phyloP scores from a whole-genome alignment of 169 alveolate genomes.

The Amoebophrya sp. region DNA sequence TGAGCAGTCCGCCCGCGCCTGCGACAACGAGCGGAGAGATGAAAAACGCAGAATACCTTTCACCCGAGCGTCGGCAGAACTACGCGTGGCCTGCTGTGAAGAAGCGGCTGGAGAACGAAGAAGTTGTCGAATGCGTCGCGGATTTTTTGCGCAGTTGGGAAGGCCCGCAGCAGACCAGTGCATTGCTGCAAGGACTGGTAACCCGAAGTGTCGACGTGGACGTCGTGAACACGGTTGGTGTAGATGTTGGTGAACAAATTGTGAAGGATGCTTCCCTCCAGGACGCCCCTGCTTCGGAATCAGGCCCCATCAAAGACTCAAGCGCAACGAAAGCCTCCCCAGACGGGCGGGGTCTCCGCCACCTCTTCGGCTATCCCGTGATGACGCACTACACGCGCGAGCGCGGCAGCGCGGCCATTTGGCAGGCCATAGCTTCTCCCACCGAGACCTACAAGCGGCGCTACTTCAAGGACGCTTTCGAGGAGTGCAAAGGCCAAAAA shows the following conservation, averaged over 20 bases:
- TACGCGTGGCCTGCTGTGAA: too few species aligned
- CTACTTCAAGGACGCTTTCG: neutral
- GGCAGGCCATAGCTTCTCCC: neutral
- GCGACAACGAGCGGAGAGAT: too few species aligned
- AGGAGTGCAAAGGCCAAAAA: neutral
- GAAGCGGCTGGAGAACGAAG: neutral
- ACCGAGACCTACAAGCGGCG: neutral
- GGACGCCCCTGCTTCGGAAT: too few species aligned
- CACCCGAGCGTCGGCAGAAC: neutral
- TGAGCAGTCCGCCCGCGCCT: neutral
- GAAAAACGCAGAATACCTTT: neutral
- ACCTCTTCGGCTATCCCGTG: neutral
- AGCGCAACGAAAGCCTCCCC: neutral
- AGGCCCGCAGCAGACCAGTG: neutral
- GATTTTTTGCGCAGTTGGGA: neutral
- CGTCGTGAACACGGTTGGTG: neutral
- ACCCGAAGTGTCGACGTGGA: neutral
- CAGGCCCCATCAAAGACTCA: too few species aligned
- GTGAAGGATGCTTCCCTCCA: too few species aligned
- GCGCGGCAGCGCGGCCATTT: neutral
- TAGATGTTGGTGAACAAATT: too few species aligned
- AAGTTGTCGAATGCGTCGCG: neutral
- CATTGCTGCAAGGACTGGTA: neutral
- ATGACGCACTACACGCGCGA: neutral
- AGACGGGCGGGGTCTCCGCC: neutral